Evolutionary conservation across 2,329 filamentous ascomycete species (phyloP), one percentile per base, ranked within the genome.

Genomic region (Xylariales sp.): DNA sequence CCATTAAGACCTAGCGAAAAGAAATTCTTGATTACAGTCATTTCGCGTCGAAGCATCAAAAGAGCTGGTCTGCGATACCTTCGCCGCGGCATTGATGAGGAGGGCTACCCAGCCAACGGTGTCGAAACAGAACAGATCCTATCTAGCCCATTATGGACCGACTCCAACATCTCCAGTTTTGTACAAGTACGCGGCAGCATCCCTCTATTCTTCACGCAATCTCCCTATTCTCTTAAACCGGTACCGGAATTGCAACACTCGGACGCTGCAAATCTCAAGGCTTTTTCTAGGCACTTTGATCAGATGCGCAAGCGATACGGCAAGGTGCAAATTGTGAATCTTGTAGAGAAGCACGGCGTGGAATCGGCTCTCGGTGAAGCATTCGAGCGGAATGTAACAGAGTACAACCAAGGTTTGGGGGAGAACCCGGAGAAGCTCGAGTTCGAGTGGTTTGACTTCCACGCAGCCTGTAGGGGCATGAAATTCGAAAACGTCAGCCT

Each of bases 391-490:
- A 80, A 81, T 41, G 73, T 86, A 2, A 66, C 78, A 33, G 62
- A 68, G 17, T 67, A 91, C 37, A 95, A 93, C 46, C 71, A 82
- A 6, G 69, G 76, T 29, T 68, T 71, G 5, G 28, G 28, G 8
- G 69, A 78, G 16, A 57, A 47, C 13, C 48, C 46, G 2, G 52
- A 59, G 6, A 58, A 68, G 8, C 63, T 93, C 11, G 74, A 70
- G 0, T 94, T 95, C 53, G 88, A 95, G 56, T 98, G 93, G 93
- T 98, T 97, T 52, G 93, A 98, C 56, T 98, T 98, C 53, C 93
- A 97, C 59, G 74, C 81, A 14, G 86, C 86, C 19, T 97, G 93
- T 55, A 83, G 88, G 13, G 93, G 93, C 1, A 96, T 98, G 91
- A 94, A 88, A 50, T 98, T 97, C 54, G 91, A 97, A 55, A 97